Evolutionary conservation across 140 eudicot genomes (phyloP).

Genomic region (Cichorium intybus): DNA sequence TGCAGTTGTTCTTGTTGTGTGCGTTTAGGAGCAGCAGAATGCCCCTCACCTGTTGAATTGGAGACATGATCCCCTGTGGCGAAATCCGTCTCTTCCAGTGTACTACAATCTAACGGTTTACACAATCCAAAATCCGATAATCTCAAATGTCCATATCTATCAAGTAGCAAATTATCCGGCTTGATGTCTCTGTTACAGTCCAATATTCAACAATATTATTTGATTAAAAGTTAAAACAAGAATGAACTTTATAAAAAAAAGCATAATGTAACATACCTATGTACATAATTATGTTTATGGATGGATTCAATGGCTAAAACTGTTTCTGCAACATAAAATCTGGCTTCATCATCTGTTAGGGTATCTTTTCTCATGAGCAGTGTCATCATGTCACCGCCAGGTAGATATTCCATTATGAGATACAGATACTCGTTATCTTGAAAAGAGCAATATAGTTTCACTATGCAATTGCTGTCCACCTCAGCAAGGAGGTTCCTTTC

Average conservation of each 20-base stretch:
- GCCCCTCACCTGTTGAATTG: constrained; percentile 43
- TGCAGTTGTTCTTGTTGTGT: constrained; percentile 92
- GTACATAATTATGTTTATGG: constrained; percentile 90
- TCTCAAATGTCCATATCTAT: constrained; percentile 85
- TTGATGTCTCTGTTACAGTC: constrained; percentile 82
- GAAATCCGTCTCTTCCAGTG: constrained; percentile 73
- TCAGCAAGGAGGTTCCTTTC: constrained; percentile 98
- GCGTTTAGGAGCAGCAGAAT: constrained; percentile 64
- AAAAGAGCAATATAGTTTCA: constrained; percentile 89
- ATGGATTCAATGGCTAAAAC: constrained; percentile 95
- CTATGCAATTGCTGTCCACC: constrained; percentile 95
- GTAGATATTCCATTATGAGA: constrained; percentile 95
- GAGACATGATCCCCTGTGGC: constrained; percentile 42
- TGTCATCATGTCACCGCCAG: constrained; percentile 99
- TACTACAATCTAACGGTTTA: constrained; percentile 90
- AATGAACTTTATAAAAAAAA: neutral
- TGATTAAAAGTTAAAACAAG: neutral
- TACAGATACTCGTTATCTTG: constrained; percentile 88
- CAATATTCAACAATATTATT: neutral
- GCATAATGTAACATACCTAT: constrained; percentile 45
- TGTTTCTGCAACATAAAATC: constrained; percentile 95
- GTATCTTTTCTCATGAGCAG: constrained; percentile 93
- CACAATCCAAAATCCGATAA: constrained; percentile 94
- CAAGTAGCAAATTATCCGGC: constrained; percentile 97
- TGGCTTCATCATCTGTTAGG: constrained; percentile 79